Conservation (phyloP, 148 eudicot species). For the Rhododendron griersonianum region DNA sequence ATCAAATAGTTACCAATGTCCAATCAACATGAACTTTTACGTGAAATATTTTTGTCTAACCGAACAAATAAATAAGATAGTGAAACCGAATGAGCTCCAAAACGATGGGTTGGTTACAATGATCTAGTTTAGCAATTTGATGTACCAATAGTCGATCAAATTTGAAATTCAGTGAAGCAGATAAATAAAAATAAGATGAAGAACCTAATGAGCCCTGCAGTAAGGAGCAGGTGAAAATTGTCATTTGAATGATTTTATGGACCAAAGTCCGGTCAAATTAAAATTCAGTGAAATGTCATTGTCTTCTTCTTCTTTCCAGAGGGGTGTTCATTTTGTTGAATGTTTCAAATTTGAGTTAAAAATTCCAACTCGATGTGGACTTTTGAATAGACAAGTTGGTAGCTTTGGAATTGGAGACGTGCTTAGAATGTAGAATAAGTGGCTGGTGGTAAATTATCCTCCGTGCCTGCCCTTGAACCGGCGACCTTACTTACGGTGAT, state of each 20-base stretch:
- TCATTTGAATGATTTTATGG: not conserved
- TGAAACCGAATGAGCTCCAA: not conserved
- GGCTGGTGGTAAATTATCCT: not conserved
- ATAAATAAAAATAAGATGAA: not conserved
- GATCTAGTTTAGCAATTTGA: not conserved
- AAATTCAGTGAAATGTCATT: not conserved
- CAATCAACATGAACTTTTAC: no score
- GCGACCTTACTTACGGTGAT: not conserved
- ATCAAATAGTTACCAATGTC: no score
- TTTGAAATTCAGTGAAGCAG: not conserved
- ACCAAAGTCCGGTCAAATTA: not conserved
- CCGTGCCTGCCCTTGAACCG: not conserved
- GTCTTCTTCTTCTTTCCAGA: not conserved
- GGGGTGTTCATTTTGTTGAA: not conserved
- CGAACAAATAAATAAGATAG: not conserved
- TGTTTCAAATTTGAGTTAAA: not conserved
- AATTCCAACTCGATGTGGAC: not conserved
- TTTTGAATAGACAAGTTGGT: not conserved
- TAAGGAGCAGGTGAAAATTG: not conserved
- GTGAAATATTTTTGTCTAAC: not conserved
- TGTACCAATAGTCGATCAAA: not conserved
- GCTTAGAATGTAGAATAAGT: not conserved
- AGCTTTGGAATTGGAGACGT: not conserved
- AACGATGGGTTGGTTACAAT: not conserved
- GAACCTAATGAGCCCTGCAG: not conserved